phyloP scores from a whole-genome alignment of 768 basidiomycete genomes.

The Galerina sulciceps region DNA sequence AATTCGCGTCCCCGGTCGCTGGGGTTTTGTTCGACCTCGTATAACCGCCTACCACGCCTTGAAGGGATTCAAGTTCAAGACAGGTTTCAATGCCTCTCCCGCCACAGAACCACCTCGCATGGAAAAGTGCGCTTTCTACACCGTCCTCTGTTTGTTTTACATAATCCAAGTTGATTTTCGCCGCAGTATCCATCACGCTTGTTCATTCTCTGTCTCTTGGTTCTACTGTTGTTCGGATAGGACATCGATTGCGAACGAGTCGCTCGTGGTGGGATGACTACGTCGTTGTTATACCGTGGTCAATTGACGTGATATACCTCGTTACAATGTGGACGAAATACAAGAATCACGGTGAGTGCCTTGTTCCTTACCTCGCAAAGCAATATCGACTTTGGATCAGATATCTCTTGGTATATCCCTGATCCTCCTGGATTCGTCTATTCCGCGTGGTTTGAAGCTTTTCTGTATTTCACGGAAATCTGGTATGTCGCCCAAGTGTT shows the following conservation, averaged over 20 bases:
- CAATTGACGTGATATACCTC: slow-evolving; percentile 16
- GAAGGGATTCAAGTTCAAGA: not conserved
- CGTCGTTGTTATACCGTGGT: slow-evolving; percentile 17
- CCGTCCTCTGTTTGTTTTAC: not conserved
- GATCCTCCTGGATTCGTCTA: slow-evolving; percentile 3
- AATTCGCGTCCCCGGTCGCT: not conserved
- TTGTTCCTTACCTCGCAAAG: not conserved
- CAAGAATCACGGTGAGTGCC: slow-evolving; percentile 9
- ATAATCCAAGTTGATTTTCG: not conserved
- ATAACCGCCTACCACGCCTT: too few species aligned
- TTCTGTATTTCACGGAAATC: slow-evolving; percentile 13
- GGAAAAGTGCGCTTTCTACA: slow-evolving; percentile 15
- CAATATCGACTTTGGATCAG: not conserved
- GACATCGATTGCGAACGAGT: slow-evolving; percentile 18
- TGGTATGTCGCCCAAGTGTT: slow-evolving; percentile 4
- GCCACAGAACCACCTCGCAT: slow-evolving; percentile 9
- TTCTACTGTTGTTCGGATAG: slow-evolving; percentile 21
- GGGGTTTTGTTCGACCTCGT: not conserved
- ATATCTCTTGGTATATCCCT: slow-evolving; percentile 4
- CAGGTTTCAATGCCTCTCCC: slow-evolving; percentile 2
- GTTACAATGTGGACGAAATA: slow-evolving; percentile 18
- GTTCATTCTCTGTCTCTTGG: slow-evolving; percentile 21
- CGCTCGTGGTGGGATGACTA: slow-evolving; percentile 32
- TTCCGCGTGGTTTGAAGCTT: slow-evolving; percentile 10
- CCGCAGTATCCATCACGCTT: slow-evolving; percentile 14